Percentiles rank a stretch among this genome's conserved stretches.
phyloP scores from a whole-genome alignment of 768 basidiomycete genomes.

The Leccinellum rugosiceps region DNA sequence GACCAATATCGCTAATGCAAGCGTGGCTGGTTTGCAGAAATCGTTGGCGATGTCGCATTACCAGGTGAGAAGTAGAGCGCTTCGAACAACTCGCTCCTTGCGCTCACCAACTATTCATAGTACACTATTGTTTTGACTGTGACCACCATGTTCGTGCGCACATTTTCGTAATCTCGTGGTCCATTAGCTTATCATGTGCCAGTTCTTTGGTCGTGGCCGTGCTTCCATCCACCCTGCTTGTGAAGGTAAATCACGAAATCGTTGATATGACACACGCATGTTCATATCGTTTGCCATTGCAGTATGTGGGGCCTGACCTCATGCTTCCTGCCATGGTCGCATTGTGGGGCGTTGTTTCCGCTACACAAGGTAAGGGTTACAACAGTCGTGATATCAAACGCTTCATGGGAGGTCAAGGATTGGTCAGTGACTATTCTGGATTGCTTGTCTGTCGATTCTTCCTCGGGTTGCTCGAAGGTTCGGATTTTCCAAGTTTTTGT shows the following conservation, averaged over 20 bases:
- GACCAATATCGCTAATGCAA: constrained; percentile 55
- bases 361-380: constrained; percentile 48
- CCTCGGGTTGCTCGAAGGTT: constrained; percentile 58
- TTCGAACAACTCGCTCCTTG: neutral
- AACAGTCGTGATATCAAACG: neutral
- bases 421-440: constrained; percentile 49
- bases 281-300: neutral
- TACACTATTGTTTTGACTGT: constrained; percentile 35
- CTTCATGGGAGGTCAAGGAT: constrained; percentile 28
- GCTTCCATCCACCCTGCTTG: constrained; percentile 56
- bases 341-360: constrained; percentile 61
- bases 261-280: neutral
- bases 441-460: constrained; percentile 49
- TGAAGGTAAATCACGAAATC: constrained; percentile 37
- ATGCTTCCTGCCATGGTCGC: constrained; percentile 60
- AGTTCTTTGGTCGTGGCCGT: constrained; percentile 54
- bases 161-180: neutral
- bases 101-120: constrained; percentile 12
- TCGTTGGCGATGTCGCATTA: constrained; percentile 38
- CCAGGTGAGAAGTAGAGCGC: constrained; percentile 12
- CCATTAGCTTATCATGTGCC: neutral
- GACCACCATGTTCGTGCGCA: constrained; percentile 22
- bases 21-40: constrained; percentile 56
- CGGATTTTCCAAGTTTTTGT: neutral
- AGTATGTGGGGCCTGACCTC: constrained; percentile 50